Percentiles rank a stretch among this genome's conserved stretches.
phyloP scores from a whole-genome alignment of 2,329 filamentous ascomycete genomes.

The Pseudogymnoascus sp. region DNA sequence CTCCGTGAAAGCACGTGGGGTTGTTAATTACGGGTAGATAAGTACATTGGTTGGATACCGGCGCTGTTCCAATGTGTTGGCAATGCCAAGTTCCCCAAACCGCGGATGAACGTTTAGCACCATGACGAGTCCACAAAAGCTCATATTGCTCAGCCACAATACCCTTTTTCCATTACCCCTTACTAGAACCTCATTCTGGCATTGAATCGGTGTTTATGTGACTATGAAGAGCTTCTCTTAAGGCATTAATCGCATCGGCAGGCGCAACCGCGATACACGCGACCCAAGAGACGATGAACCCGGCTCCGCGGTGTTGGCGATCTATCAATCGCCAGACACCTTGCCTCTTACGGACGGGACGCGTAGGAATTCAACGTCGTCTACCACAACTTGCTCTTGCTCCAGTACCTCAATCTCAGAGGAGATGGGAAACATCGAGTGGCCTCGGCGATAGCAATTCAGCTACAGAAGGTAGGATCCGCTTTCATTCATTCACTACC shows the following conservation, averaged over 20 bases:
- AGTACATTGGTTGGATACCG: background rate
- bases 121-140: background rate
- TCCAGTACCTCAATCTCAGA: background rate
- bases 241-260: conserved; percentile 2
- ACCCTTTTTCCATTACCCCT: background rate
- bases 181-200: background rate
- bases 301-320: conserved; percentile 4
- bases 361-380: background rate
- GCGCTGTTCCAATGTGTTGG: background rate
- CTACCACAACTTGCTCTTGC: background rate
- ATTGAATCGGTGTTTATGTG: background rate
- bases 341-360: background rate
- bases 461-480: background rate
- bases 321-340: conserved; percentile 1
- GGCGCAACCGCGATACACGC: background rate
- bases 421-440: conserved; percentile 6
- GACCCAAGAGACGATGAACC: background rate
- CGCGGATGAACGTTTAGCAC: background rate
- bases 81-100: conserved; percentile 1
- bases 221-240: background rate
- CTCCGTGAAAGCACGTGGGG: background rate
- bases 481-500: background rate
- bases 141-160: conserved; percentile 3
- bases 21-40: background rate
- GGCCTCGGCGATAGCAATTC: conserved; percentile 8